phyloP scores from a whole-genome alignment of 352 stramenopile genomes.

The Phytophthora boehmeriae region DNA sequence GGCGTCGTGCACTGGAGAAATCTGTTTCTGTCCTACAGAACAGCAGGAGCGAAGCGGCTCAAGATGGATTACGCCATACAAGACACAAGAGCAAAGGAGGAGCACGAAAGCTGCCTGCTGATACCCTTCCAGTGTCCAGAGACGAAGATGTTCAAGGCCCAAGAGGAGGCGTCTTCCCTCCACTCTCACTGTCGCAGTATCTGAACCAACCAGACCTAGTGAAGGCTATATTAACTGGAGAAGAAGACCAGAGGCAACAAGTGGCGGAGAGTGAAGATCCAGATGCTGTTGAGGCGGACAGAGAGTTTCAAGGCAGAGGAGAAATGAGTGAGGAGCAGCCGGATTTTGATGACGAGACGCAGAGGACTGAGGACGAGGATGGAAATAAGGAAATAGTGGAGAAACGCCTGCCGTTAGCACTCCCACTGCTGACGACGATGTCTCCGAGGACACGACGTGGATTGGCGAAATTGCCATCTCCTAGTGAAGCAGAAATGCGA shows the following conservation, averaged over 20 bases:
- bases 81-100: constrained; percentile 3
- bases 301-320: constrained; percentile 1
- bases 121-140: constrained; percentile 25
- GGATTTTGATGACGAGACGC: background rate
- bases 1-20: constrained; percentile 51
- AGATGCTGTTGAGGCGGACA: background rate
- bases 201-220: constrained; percentile 52
- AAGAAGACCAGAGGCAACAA: background rate
- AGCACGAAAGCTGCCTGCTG: background rate
- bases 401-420: constrained; percentile 8
- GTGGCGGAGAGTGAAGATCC: background rate
- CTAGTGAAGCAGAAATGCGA: constrained; percentile 38
- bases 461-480: constrained; percentile 46
- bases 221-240: constrained; percentile 25
- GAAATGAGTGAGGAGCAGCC: background rate
- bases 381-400: background rate
- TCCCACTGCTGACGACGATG: constrained; percentile 56
- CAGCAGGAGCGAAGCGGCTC: background rate
- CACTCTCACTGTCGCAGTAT: constrained; percentile 42
- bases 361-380: constrained; percentile 5
- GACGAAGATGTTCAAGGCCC: constrained; percentile 34
- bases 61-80: background rate
- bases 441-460: constrained; percentile 51
- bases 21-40: constrained; percentile 31
- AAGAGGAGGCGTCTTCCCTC: constrained; percentile 6